Base-by-base conservation (phyloP, 2,329 filamentous ascomycete species). In the Rhynchosporium graminicola region DNA sequence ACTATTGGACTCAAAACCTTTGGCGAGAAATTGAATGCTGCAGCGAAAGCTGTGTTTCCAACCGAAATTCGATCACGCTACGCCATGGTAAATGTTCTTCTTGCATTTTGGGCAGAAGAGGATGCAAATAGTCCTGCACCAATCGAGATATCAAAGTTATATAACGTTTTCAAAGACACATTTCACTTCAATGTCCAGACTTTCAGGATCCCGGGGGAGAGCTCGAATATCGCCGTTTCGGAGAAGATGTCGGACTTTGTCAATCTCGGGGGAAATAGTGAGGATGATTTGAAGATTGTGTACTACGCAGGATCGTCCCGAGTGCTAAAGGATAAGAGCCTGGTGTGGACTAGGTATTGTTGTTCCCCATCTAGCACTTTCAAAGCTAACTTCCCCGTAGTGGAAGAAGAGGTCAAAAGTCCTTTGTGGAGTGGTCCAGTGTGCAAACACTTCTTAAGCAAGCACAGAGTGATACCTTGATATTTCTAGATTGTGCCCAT, bases 281-380 rank as follows among this genome's bases (percentile, higher is more conserved):
- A 66, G 15, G 63, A 67, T 2, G 46, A 67, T 45, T 58, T 71
- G 46, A 71, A 71, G 45, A 70, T 71, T 31, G 57, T 71, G 3
- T 70, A 59, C 42, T 71, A 71, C 58, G 63, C 60, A 29, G 69
- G 69, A 33, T 57, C 67, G 59, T 54, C 62, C n/a, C 42, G 51
- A 28, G 43, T 63, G 12, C 57, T 47, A 4, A 64, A 63, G 12
- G 63, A 59, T 40, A 48, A 59, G 26, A 59, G 47, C n/a, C 13
- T 69, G 4, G 55, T 63, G 15, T 70, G 67, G 67, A 64, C 62
- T 28, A 67, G 65, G 68, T 69, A 61, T 10, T 31, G 54, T 45
- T 36, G 54, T 29, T 8, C 0, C 9, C 13, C 4, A 28, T 8
- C 2, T 26, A 31, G 3, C 7, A 56, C 15, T 31, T 2, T 9